Evolutionary conservation across 2,329 filamentous ascomycete species (phyloP), one percentile per base, ranked within the genome.

Genomic region (Trichoderma sp.): DNA sequence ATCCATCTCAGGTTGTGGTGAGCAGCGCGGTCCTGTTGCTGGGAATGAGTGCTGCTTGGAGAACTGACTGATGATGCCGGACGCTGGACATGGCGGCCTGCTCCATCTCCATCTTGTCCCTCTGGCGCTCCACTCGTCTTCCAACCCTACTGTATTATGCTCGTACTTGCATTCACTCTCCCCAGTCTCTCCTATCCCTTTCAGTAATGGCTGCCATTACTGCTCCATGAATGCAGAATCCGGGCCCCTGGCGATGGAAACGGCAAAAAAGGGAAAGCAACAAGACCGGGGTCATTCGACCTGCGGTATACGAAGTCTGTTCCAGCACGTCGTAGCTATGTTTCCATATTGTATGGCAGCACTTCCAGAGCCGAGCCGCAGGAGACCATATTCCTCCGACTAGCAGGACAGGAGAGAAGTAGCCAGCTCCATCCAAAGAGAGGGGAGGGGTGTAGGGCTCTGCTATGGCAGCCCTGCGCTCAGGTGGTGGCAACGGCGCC

Each of bases 1-100:
- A 71, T 71, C 67, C 68, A 72, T 72, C 68, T 72, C 68, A 63
- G 66, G 56, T 72, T 50, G 68, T 63, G 38, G 68, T 72, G 68
- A 72, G 59, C 68, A 35, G 31, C 31, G 66, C 66, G 66, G 50
- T 33, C 66, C 31, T 59, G 60, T 21, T 63, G 60, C 29, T 33
- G 9, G 29, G 18, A 35, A 29, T 63, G 6, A 9, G n/a, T 33
- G 31, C 59, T 21, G 29, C 60, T 63, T 31, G 18, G 33, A 38
- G 11, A 21, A 33, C 16, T 35, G 45, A 67, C 65, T 62, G 67
- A 62, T 45, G 38, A 72, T 72, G 68, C 68, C 38, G 59, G 59
- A 72, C 27, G 50, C 68, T 72, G 68, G 56, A 63, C 29, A 72
- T 63, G 68, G 24, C 60, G 68, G 59, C 56, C 59, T 41, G 63